Conservation (phyloP, 2,329 filamentous ascomycete genomes). For the Cordyceps farinosa region DNA sequence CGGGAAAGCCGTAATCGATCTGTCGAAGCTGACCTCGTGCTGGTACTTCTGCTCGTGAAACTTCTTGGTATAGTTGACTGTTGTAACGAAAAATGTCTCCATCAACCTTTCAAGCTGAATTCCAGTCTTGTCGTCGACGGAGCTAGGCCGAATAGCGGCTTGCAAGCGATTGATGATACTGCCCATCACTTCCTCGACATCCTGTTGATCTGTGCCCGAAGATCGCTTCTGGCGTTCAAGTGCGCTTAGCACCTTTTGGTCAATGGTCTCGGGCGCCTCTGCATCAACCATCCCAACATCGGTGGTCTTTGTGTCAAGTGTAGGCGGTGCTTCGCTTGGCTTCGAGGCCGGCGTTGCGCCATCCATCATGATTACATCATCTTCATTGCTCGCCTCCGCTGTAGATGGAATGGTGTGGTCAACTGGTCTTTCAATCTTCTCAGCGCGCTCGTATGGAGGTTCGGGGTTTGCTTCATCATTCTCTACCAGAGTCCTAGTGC, state of each 20-base stretch:
- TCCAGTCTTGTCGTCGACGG: conserved; percentile 56
- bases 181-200: conserved; percentile 93
- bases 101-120: conserved; percentile 81
- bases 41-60: conserved; percentile 41
- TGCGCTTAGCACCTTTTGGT: conserved; percentile 44
- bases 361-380: conserved; percentile 25
- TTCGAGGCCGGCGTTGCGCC: not conserved
- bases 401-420: conserved; percentile 23
- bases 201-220: conserved; percentile 71
- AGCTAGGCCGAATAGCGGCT: conserved; percentile 74
- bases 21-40: conserved; percentile 53
- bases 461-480: conserved; percentile 36
- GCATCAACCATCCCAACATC: conserved; percentile 31
- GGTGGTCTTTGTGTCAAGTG: conserved; percentile 14
- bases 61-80: conserved; percentile 57
- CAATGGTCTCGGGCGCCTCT: conserved; percentile 37
- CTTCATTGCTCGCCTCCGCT: not conserved
- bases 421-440: conserved; percentile 20
- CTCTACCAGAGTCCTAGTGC: conserved; percentile 52
- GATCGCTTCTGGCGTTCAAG: conserved; percentile 45
- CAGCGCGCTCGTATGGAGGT: conserved; percentile 34
- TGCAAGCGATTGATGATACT: conserved; percentile 89
- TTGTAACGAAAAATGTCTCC: conserved; percentile 62
- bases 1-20: conserved; percentile 59
- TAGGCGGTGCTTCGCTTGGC: not conserved